phyloP scores from a whole-genome alignment of 305 asterid species.

The Solanum chacoense region DNA sequence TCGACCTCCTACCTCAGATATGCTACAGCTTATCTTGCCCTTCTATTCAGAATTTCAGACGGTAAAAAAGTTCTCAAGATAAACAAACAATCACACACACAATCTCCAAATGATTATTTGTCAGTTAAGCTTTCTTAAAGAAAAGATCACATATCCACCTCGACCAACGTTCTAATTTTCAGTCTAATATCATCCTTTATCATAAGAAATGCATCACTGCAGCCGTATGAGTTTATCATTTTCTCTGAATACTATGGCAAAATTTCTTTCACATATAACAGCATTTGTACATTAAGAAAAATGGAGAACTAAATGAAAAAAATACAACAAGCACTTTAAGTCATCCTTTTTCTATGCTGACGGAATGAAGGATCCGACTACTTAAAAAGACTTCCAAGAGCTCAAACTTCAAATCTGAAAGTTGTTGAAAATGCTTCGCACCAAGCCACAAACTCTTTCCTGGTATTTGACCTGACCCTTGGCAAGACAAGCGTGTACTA shows the following conservation, averaged over 20 bases:
- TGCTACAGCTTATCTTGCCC: neutral
- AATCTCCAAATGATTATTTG: neutral
- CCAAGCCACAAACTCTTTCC: neutral
- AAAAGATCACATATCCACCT: neutral
- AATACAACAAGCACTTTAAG: neutral
- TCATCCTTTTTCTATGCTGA: neutral
- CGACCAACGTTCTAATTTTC: neutral
- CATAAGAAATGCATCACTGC: neutral
- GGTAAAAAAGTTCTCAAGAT: neutral
- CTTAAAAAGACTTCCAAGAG: neutral
- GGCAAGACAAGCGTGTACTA: neutral
- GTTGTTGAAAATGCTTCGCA: neutral
- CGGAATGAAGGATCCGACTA: neutral
- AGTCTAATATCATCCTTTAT: neutral
- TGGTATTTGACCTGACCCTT: neutral
- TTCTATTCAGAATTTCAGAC: neutral
- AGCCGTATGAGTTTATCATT: neutral
- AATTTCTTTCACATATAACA: neutral
- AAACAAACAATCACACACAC: neutral
- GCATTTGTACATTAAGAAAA: neutral
- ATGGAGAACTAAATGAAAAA: neutral
- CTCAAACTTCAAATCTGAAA: conserved; percentile 2
- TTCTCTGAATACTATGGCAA: neutral
- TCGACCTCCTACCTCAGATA: neutral
- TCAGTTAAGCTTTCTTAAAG: neutral